Conservation (phyloP, 2,329 filamentous ascomycete species). For the Ophiostoma tasmaniense region DNA sequence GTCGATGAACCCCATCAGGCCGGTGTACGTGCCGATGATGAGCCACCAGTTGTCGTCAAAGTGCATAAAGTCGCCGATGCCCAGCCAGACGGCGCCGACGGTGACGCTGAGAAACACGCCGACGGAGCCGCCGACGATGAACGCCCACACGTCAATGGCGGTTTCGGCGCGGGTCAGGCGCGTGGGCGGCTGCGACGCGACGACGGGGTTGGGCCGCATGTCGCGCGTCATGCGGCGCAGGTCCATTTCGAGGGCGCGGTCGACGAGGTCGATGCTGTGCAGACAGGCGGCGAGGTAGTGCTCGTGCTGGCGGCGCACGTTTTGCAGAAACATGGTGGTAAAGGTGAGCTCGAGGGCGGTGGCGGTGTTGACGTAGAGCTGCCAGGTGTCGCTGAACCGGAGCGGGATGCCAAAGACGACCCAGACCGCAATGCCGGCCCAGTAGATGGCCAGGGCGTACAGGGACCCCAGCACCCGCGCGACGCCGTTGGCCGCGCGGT, state of each 20-base stretch:
- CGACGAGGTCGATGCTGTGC: slow-evolving; percentile 22
- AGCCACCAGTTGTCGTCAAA: slow-evolving; percentile 40
- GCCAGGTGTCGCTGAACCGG: slow-evolving; percentile 31
- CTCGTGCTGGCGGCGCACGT: slow-evolving; percentile 32
- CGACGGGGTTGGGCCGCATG: slow-evolving; percentile 27
- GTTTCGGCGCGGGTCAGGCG: slow-evolving; percentile 29
- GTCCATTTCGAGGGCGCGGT: slow-evolving; percentile 28
- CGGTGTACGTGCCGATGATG: slow-evolving; percentile 40
- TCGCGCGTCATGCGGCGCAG: slow-evolving; percentile 30
- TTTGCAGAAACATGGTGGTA: slow-evolving; percentile 32
- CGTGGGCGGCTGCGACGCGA: slow-evolving; percentile 28
- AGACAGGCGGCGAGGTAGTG: slow-evolving; percentile 25
- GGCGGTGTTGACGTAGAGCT: slow-evolving; percentile 37
- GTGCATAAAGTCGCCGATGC: slow-evolving; percentile 31
- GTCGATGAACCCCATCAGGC: slow-evolving; percentile 37
- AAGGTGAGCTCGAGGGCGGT: slow-evolving; percentile 36
- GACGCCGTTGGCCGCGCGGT: neutral
- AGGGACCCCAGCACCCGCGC: neutral
- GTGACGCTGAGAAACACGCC: neutral
- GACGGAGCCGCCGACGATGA: slow-evolving; percentile 32
- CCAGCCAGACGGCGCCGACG: slow-evolving; percentile 28
- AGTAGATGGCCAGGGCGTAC: neutral
- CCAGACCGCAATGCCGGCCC: neutral
- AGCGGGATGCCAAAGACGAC: neutral
- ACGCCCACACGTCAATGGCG: slow-evolving; percentile 35